Percentiles rank a stretch among this genome's conserved stretches.
Evolutionary conservation across 768 basidiomycete genomes (phyloP).

Genomic region (Polyporus arcularius): DNA sequence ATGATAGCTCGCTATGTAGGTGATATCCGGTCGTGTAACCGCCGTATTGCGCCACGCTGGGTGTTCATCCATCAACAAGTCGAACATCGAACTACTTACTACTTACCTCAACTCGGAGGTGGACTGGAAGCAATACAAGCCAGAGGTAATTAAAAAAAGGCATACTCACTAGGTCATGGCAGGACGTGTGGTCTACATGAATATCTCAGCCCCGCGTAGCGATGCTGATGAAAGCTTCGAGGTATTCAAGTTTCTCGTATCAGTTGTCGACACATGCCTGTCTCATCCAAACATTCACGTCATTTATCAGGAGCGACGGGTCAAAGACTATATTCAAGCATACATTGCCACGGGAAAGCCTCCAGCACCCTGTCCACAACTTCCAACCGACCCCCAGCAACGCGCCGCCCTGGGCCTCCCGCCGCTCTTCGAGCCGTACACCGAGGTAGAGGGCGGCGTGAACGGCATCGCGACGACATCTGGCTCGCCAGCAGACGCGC

Average conservation of each 20-base stretch:
- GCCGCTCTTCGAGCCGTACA: conserved; percentile 50
- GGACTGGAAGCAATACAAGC: not conserved
- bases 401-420: conserved; percentile 49
- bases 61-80: too few species aligned
- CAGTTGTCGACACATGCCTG: not conserved
- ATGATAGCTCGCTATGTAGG: not conserved
- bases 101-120: not conserved
- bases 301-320: conserved; percentile 50
- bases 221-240: conserved; percentile 27
- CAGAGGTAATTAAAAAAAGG: not conserved
- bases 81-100: not conserved
- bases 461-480: conserved; percentile 10
- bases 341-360: conserved; percentile 48
- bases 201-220: conserved; percentile 17
- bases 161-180: not conserved
- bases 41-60: not conserved
- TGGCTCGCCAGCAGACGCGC: not conserved
- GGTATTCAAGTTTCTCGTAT: conserved; percentile 16
- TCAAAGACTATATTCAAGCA: conserved; percentile 53
- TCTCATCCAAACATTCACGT: not conserved
- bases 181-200: conserved; percentile 21
- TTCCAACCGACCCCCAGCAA: conserved; percentile 45
- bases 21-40: not conserved
- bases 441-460: conserved; percentile 1
- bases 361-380: conserved; percentile 49